These are phyloP conservation scores for Sarcomyxa edulis DNA, from an alignment of 768 basidiomycete genomes.

Conservation along the genomic window DNA sequence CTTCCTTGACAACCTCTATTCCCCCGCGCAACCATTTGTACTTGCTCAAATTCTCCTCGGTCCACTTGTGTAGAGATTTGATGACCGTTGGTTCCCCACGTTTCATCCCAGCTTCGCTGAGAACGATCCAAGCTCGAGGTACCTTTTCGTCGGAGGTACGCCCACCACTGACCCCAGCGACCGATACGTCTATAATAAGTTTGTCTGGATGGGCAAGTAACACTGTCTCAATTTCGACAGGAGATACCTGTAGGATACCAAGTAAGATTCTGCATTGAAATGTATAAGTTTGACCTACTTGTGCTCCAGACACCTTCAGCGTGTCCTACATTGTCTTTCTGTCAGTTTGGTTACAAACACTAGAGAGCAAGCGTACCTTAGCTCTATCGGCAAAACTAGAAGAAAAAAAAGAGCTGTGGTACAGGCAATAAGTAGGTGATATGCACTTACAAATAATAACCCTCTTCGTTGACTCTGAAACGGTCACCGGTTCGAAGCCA, in stretches of 20 bases:
- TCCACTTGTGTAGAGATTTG: slow-evolving; percentile 54
- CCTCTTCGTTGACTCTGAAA: slow-evolving; percentile 55
- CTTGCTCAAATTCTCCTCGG: slow-evolving; percentile 56
- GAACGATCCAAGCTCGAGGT: slow-evolving; percentile 75
- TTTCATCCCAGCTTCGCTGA: slow-evolving; percentile 49
- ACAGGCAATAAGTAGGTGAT: too few relatives aligned
- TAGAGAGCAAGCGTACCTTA: too few relatives aligned
- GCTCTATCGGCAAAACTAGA: slow-evolving; percentile 71
- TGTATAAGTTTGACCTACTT: too few relatives aligned
- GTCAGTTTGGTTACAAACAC: too few relatives aligned
- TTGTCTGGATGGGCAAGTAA: slow-evolving; percentile 56
- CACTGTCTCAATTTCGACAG: slow-evolving; percentile 68
- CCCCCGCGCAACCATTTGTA: slow-evolving; percentile 79
- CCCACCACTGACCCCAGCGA: slow-evolving; percentile 71
- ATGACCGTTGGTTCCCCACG: slow-evolving; percentile 36
- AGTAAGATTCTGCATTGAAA: too few relatives aligned
- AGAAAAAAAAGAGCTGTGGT: too few relatives aligned
- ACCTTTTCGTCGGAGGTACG: slow-evolving; percentile 68
- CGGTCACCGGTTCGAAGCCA: slow-evolving; percentile 77
- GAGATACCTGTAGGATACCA: slow-evolving; percentile 81
- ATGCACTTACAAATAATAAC: slow-evolving; percentile 56
- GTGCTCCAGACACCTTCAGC: slow-evolving; percentile 74
- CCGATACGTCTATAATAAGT: slow-evolving; percentile 62
- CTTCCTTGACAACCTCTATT: slow-evolving; percentile 58
- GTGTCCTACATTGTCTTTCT: slow-evolving; percentile 73